Conservation (phyloP, 352 stramenopile genomes). For the Phytophthora tubulina region DNA sequence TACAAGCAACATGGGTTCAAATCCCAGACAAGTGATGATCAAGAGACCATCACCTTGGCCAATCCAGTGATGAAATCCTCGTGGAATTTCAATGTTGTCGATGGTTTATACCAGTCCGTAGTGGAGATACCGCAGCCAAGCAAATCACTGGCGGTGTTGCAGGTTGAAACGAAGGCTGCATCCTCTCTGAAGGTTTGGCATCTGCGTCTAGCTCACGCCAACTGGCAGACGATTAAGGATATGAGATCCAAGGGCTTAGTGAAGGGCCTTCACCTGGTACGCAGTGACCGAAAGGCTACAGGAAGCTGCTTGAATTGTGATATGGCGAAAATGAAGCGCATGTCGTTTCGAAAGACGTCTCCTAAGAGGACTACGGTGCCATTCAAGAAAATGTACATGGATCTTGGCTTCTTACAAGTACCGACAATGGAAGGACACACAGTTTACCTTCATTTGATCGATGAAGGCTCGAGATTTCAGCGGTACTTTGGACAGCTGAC, state of each 20-base stretch:
- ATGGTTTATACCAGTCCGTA: slow-evolving; percentile 9
- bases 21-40: slow-evolving; percentile 12
- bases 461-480: slow-evolving; percentile 22
- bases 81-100: slow-evolving; percentile 3
- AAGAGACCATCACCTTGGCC: neutral
- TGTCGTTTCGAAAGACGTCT: slow-evolving; percentile 12
- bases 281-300: neutral
- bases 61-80: slow-evolving; percentile 5
- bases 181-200: slow-evolving; percentile 7
- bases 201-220: slow-evolving; percentile 13
- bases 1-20: slow-evolving; percentile 5
- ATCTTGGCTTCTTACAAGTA: slow-evolving; percentile 9
- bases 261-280: neutral
- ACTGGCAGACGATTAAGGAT: slow-evolving; percentile 8
- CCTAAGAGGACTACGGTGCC: neutral
- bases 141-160: neutral
- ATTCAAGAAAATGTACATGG: slow-evolving; percentile 20
- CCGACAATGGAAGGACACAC: slow-evolving; percentile 4
- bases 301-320: slow-evolving; percentile 17
- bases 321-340: slow-evolving; percentile 21
- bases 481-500: slow-evolving; percentile 3
- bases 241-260: slow-evolving; percentile 11
- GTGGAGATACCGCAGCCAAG: slow-evolving; percentile 4
- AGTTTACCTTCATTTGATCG: slow-evolving; percentile 18
- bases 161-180: neutral